Base-by-base conservation (phyloP, 129 eudicot genomes). In the Pittosporum tobira region DNA sequence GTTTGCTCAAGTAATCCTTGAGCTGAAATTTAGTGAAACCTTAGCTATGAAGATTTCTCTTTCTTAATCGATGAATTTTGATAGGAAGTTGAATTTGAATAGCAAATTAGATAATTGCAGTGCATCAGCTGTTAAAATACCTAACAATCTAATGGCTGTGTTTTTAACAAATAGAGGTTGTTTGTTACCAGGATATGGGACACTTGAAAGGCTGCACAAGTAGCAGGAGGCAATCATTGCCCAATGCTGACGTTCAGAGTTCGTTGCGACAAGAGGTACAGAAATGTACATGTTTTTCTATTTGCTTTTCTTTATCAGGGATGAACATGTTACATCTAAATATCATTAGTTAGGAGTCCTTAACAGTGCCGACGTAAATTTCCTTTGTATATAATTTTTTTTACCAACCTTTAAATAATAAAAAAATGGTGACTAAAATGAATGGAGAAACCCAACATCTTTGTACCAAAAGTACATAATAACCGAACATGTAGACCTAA, bases 211-310 rank as follows among this genome's bases (percentile, higher is more conserved):
- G 57, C 58, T 51, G 49, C 66, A 29, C 38, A 34, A 57, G 48
- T 38, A 43, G 63, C 70, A 71, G 79, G 76, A 62, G 65, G 62
- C 66, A 67, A 71, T 73, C 68, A 14, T 72, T 75, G 60, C 85
- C 93, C 15, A 76, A 55, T 61, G 70, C 83, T 29, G 83, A 76
- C 45, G 75, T 84, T 43, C 76, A 72, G 61, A 76, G 57, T 75
- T 84, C 91, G 9, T 61, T 93, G 75, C 84, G 94, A 73, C 85
- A 70, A 46, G 99, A 93, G 94, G 96, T 93, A 81, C 49, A 3
- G 25, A 2, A 37, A 14, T 31, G 9, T 63, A 46, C 61, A 23
- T 63, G 18, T 31, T 31, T 37, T 18, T 1, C 4, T 1, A 30
- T 4, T 55, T 46, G n/a, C 10, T 54, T 43, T 51, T 44, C 49